phyloP scores from a whole-genome alignment of 1,284 basidiomycete genomes.

The Jaminaea rosea region DNA sequence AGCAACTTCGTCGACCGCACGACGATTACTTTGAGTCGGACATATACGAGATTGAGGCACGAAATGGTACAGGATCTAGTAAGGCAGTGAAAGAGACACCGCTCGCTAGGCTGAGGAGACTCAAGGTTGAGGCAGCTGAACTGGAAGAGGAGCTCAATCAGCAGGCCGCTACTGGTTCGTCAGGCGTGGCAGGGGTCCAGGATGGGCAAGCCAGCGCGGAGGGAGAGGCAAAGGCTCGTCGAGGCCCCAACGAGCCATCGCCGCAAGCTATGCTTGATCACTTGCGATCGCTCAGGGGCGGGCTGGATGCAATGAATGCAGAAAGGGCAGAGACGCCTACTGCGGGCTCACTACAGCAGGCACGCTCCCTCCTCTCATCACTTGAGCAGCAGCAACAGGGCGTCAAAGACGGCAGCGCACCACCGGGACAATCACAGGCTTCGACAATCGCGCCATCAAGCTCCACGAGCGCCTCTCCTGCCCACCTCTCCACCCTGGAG shows the following conservation, averaged over 20 bases:
- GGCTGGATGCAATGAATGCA: too few relatives aligned
- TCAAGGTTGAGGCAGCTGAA: slow-evolving; percentile 50
- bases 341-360: too few relatives aligned
- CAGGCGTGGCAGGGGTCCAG: slow-evolving; percentile 9
- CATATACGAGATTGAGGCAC: slow-evolving; percentile 8
- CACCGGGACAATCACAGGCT: too few relatives aligned
- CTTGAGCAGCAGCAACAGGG: too few relatives aligned
- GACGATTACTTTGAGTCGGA: slow-evolving; percentile 7
- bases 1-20: slow-evolving; percentile 3
- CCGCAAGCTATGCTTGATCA: slow-evolving; percentile 19
- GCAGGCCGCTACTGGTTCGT: slow-evolving; percentile 1
- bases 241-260: slow-evolving; percentile 14
- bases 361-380: too few relatives aligned
- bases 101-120: slow-evolving; percentile 48
- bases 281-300: slow-evolving; percentile 20
- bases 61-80: slow-evolving; percentile 5
- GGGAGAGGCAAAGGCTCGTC: slow-evolving; percentile 12
- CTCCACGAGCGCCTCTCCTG: too few relatives aligned
- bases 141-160: slow-evolving; percentile 49
- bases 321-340: too few relatives aligned
- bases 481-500: too few relatives aligned
- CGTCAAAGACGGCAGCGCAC: too few relatives aligned
- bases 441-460: too few relatives aligned
- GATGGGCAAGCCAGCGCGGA: slow-evolving; percentile 2
- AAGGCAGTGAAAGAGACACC: slow-evolving; percentile 45